Evolutionary conservation across 305 asterid genomes (phyloP).

Genomic region (Rubia tinctorum): DNA sequence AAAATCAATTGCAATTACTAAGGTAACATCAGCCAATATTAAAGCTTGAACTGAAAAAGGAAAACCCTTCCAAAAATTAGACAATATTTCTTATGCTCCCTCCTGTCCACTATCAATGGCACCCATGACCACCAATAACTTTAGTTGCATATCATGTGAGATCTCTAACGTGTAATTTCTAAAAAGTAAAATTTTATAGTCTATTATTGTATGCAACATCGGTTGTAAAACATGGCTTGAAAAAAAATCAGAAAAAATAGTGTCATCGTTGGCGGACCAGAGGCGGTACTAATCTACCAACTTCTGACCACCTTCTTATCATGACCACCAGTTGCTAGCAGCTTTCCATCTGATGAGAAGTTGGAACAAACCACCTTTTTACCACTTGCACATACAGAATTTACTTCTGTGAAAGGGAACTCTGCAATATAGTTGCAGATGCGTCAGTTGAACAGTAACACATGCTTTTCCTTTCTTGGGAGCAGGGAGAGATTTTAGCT

Average conservation of each 20-base stretch:
- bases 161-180: too few species aligned
- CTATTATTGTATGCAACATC: too few species aligned
- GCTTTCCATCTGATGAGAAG: constrained; percentile 95
- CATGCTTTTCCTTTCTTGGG: not conserved
- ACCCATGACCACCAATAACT: too few species aligned
- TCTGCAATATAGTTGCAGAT: constrained; percentile 38
- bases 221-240: too few species aligned
- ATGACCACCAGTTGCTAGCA: constrained; percentile 97
- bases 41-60: not conserved
- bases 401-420: constrained; percentile 70
- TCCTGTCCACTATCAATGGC: too few species aligned
- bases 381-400: constrained; percentile 67
- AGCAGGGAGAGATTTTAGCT: not conserved
- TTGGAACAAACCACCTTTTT: constrained; percentile 92
- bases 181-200: too few species aligned
- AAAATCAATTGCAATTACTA: constrained; percentile 11
- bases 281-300: not conserved
- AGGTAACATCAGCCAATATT: not conserved
- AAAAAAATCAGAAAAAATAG: too few species aligned
- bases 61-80: not conserved
- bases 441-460: constrained; percentile 10
- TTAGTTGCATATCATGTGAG: too few species aligned
- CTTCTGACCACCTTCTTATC: constrained; percentile 67
- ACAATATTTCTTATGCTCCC: too few species aligned
- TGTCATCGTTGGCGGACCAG: too few species aligned